Evolutionary conservation across 768 basidiomycete genomes (phyloP), one percentile per base, ranked within the genome.

Genomic region (Cubamyces sp.): DNA sequence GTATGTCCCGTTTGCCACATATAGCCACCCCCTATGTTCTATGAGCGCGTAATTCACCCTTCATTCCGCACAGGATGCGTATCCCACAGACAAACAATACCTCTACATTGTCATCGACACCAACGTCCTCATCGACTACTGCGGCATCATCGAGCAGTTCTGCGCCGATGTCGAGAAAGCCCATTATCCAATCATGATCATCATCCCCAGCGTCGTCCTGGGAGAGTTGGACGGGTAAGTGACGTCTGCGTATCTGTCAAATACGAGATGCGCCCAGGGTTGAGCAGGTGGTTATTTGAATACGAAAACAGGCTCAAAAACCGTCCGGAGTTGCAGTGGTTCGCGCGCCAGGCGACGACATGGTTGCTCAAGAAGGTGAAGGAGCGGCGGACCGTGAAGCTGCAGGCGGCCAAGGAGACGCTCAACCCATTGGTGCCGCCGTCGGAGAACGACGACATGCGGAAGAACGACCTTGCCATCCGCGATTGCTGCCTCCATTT

Each of bases 401-500:
- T 74, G 23, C 74, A 76, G 60, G 65, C 76, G 57, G 65, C 68
- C 28, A 59, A 62, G 43, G 72, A 76, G 69, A 73, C 74, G 25
- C 34, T 51, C 14, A 45, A 52, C 37, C 40, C 37, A 7, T 48
- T 42, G 5, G 39, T 45, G 60, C 60, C 23, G 5, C 57, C 28
- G 18, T 18, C 49, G 14, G 54, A 61, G 26, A n/a, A 45, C 12
- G 65, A 68, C 40, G 56, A 61, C n/a, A n/a, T 57, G 37, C 66
- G 69, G 48, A 54, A 57, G 56, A 92, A 91, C 67, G 92, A 94
- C 68, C 78, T 79, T 54, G 74, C 88, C 41, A 91, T 94, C 67
- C 74, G 89, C 54, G 92, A 93, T 70, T 94, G 91, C 67, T 89
- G 87, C 68, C 75, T 79, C 66, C 88, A 86, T 71, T 91, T 87